These are phyloP conservation scores for Chloromonas sp. DNA, from an alignment of 163 green algal genomes.

Conservation along the genomic window DNA sequence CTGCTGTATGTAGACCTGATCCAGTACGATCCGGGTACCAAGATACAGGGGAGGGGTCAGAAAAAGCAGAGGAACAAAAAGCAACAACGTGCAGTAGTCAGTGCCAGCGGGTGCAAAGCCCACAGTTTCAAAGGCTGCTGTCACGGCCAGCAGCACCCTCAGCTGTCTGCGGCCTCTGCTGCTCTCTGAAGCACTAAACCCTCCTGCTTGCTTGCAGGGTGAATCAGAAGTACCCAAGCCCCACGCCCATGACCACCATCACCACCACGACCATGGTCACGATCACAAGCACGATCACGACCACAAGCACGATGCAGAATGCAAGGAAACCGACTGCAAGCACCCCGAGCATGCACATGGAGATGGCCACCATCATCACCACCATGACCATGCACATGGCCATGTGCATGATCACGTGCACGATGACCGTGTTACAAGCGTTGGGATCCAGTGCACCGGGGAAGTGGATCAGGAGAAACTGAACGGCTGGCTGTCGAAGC, in stretches of 20 bases:
- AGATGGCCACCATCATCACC: slow-evolving; percentile 19
- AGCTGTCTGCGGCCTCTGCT: too few species aligned
- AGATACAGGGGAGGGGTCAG: too few species aligned
- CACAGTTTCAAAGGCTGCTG: too few species aligned
- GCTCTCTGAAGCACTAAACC: too few species aligned
- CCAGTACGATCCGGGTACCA: too few species aligned
- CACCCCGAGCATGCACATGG: slow-evolving; percentile 7
- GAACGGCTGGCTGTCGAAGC: slow-evolving; percentile 69
- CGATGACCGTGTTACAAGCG: slow-evolving; percentile 3
- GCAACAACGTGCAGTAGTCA: too few species aligned
- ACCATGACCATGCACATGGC: slow-evolving; percentile 18
- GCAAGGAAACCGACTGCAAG: slow-evolving; percentile 4
- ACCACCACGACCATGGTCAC: neutral
- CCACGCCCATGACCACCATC: neutral
- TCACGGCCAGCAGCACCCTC: too few species aligned
- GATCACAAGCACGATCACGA: slow-evolving; percentile 23
- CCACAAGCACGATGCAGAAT: slow-evolving; percentile 7
- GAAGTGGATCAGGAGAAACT: slow-evolving; percentile 58
- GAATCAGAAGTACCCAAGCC: neutral
- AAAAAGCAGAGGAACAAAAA: too few species aligned
- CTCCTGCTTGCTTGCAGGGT: neutral
- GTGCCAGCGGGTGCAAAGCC: too few species aligned
- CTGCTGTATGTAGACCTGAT: too few species aligned
- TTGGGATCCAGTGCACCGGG: slow-evolving; percentile 1
- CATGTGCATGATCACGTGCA: neutral